A percentile compares a stretch with the other conserved stretches of the same genome.
Evolutionary conservation across 345 rosid genomes (phyloP).

Genomic region (Theobroma cacao): DNA sequence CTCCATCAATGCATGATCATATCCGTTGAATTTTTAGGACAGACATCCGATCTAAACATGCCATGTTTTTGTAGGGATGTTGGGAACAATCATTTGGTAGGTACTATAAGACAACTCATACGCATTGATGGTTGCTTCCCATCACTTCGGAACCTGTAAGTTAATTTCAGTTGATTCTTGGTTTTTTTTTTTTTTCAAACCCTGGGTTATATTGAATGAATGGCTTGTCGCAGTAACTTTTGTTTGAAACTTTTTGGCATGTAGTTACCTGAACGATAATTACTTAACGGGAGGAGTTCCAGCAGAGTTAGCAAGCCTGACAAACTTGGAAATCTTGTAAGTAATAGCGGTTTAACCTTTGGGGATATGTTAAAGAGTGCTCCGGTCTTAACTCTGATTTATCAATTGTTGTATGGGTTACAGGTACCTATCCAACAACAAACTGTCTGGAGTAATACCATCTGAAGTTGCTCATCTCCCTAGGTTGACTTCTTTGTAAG

Average conservation of each 20-base stretch:
- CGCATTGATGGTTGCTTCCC: constrained; percentile 68
- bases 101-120: constrained; percentile 63
- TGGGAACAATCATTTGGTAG: constrained; percentile 78
- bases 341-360: constrained; percentile 20
- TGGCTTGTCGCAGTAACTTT: neutral
- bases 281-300: constrained; percentile 76
- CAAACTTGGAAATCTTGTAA: constrained; percentile 74
- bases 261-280: constrained; percentile 71
- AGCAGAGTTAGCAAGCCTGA: constrained; percentile 59
- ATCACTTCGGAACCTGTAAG: constrained; percentile 74
- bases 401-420: neutral
- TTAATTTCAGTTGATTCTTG: constrained; percentile 4
- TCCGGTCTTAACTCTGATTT: no score
- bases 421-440: constrained; percentile 88
- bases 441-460: constrained; percentile 80
- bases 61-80: constrained; percentile 48
- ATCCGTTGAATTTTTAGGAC: no score
- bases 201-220: neutral
- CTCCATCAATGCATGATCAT: no score
- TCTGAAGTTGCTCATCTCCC: constrained; percentile 69
- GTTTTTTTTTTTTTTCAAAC: no score
- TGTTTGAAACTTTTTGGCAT: constrained; percentile 10
- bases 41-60: neutral
- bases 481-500: constrained; percentile 70
- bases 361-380: neutral